Conservation (phyloP, 805 yeast species). For the Starmera quercuum region DNA sequence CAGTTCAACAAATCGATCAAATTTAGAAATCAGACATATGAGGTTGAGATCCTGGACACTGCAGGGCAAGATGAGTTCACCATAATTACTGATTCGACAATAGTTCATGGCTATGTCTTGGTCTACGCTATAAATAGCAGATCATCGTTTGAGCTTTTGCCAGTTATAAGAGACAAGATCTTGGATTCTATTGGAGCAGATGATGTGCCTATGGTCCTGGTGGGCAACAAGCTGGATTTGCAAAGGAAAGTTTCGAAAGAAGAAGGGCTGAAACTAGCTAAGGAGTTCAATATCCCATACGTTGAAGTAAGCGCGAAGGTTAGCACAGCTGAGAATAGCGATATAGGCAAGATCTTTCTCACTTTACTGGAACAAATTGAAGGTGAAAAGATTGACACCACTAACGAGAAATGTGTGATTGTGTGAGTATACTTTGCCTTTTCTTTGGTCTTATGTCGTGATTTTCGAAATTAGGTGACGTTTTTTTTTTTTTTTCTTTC, state of each 20-base stretch:
- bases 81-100: slow-evolving; percentile 67
- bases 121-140: slow-evolving; percentile 78
- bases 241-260: slow-evolving; percentile 53
- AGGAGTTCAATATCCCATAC: slow-evolving; percentile 60
- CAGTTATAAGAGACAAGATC: slow-evolving; percentile 75
- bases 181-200: slow-evolving; percentile 61
- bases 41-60: slow-evolving; percentile 81
- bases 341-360: slow-evolving; percentile 57
- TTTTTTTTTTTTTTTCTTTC: neutral
- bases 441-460: neutral
- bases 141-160: slow-evolving; percentile 69
- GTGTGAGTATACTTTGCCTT: slow-evolving; percentile 21
- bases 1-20: slow-evolving; percentile 66
- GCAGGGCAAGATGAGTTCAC: slow-evolving; percentile 92
- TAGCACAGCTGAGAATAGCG: slow-evolving; percentile 68
- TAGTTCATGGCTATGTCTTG: slow-evolving; percentile 75
- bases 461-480: neutral
- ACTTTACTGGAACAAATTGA: slow-evolving; percentile 56
- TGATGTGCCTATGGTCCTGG: slow-evolving; percentile 68
- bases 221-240: slow-evolving; percentile 73
- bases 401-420: slow-evolving; percentile 42
- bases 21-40: slow-evolving; percentile 67
- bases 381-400: slow-evolving; percentile 45
- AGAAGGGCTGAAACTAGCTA: slow-evolving; percentile 59
- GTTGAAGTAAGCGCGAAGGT: slow-evolving; percentile 81